Percentiles rank a stretch among this genome's conserved stretches.
phyloP scores from a whole-genome alignment of 2,329 filamentous ascomycete species.

The Colletotrichum sp. region DNA sequence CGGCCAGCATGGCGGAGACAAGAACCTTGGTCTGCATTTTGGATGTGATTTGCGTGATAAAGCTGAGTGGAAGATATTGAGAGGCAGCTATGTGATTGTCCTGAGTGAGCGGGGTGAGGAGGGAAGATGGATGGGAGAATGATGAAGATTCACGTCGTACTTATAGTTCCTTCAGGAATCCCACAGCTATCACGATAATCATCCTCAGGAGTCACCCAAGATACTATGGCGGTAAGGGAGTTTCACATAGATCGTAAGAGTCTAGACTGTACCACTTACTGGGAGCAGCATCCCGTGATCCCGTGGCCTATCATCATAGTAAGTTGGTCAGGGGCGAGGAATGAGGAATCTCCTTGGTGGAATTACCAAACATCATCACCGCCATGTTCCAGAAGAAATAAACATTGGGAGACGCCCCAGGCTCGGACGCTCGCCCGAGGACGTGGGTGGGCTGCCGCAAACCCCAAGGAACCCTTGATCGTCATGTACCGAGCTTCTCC shows the following conservation, averaged over 20 bases:
- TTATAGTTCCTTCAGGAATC: background rate
- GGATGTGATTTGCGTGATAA: background rate
- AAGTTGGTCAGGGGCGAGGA: background rate
- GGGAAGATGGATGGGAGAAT: background rate
- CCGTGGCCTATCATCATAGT: background rate
- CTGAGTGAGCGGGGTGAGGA: background rate
- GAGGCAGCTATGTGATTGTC: background rate
- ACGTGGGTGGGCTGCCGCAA: background rate
- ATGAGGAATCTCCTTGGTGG: conserved; percentile 16
- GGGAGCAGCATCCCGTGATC: background rate
- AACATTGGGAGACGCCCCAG: background rate
- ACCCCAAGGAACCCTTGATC: background rate
- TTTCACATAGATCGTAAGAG: conserved; percentile 9
- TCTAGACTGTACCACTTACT: background rate
- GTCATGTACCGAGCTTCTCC: background rate
- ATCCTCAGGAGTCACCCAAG: background rate
- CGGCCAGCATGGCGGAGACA: conserved; percentile 10
- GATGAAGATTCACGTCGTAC: background rate
- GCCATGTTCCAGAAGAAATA: background rate
- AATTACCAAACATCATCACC: background rate
- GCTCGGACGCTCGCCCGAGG: background rate
- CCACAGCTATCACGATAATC: background rate
- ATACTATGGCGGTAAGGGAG: background rate
- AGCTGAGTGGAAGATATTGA: background rate
- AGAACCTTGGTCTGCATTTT: conserved; percentile 15